Evolutionary conservation across 495 filamentous ascomycete genomes (phyloP), one percentile per base, ranked within the genome.

Genomic region (Cercophora sp.): DNA sequence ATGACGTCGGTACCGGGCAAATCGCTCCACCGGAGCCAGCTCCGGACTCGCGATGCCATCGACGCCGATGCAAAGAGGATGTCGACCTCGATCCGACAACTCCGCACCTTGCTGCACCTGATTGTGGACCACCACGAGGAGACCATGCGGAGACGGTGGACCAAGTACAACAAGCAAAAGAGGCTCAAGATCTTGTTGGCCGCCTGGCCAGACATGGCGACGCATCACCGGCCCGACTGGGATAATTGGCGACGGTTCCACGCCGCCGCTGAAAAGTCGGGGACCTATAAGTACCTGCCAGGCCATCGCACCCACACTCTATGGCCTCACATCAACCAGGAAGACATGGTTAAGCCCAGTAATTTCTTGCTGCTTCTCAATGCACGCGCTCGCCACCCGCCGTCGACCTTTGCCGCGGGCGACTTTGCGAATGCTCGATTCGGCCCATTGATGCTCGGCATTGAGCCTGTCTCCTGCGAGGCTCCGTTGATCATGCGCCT

Each of bases 311-410:
- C 57, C 34, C 2, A 32, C 5, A 81, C 66, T 29, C 47, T 79
- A 27, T 80, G 73, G 69, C 82, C 81, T 0, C 69, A 73, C 44
- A 76, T 84, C 60, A 86, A 85, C 52, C 68, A 76, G 24, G 79
- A 84, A 50, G 80, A 84, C 58, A 61, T 85, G 4, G 43, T 44
- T 9, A 65, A 71, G 16, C 63, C 70, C 0, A 74, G 68, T 37
- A 48, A 62, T 1, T 47, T 84, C 8, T 63, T 70, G 0, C 57
- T 83, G 16, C 63, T 84, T 4, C 56, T 85, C 1, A 74, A 79
- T 25, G 43, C 76, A 0, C 65, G 81, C 2, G 73, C 62, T 11
- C 71, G 77, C 3, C 48, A 79, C 55, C 54, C 40, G 32, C 78
- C 80, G 0, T 61, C 61, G 29, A 27, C 47, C 5, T 83, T 83